Evolutionary conservation across 208 protist genomes (phyloP).

Genomic region (Spongospora subterranea): DNA sequence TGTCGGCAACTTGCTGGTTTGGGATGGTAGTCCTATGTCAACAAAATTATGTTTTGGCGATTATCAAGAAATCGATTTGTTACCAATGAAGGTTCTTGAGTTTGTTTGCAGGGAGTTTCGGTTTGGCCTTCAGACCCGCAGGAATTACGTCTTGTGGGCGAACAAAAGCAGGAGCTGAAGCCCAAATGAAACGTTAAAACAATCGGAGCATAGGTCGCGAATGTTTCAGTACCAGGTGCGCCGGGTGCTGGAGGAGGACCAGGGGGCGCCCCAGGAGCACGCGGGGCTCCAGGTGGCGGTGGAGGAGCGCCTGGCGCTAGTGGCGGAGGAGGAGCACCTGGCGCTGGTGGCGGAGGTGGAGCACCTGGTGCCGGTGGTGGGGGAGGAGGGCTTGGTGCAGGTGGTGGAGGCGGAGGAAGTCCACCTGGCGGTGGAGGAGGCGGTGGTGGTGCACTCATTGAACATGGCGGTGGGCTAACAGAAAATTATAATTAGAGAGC

Average conservation of each 20-base stretch:
- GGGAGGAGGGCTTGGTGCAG: not conserved
- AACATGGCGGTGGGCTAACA: not conserved
- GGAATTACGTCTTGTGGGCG: conserved; percentile 20
- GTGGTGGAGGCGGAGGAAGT: conserved; percentile 13
- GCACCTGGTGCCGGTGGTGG: not conserved
- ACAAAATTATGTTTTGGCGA: not conserved
- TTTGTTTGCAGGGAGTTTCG: conserved; percentile 35
- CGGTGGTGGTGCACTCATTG: not conserved
- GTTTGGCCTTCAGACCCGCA: conserved; percentile 27
- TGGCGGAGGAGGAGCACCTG: conserved; percentile 22
- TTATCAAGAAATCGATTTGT: not conserved
- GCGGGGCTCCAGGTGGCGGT: not conserved
- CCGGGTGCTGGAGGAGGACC: not conserved
- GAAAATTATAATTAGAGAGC: no score
- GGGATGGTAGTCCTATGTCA: not conserved
- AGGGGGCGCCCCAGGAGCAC: not conserved
- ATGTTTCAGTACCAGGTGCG: no score
- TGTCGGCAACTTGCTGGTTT: conserved; percentile 43
- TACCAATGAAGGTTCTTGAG: conserved; percentile 56
- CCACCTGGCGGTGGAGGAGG: not conserved
- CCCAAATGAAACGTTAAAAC: not conserved
- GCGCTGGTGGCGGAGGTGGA: conserved; percentile 27
- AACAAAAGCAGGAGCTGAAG: conserved; percentile 10
- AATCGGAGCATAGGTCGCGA: not conserved
- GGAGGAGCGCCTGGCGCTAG: conserved; percentile 22